Evolutionary conservation across 2,329 filamentous ascomycete species (phyloP).

Genomic region (Atkinsonella hypoxylon): DNA sequence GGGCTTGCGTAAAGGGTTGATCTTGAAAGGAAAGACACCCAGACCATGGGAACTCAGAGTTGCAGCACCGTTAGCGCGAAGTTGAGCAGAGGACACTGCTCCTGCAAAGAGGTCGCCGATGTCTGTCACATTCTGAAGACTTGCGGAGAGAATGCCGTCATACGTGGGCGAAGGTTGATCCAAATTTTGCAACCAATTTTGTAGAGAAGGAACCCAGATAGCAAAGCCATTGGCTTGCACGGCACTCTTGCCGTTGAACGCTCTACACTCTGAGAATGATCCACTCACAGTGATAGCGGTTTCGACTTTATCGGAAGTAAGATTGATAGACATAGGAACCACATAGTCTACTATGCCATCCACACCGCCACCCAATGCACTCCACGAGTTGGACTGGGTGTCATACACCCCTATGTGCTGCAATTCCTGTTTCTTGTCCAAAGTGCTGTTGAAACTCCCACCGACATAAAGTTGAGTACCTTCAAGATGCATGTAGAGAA

Average conservation of each 20-base stretch:
- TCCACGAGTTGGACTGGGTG: conserved; percentile 56
- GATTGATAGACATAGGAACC: conserved; percentile 67
- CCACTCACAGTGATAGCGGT: conserved; percentile 71
- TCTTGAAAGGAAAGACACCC: conserved; percentile 45
- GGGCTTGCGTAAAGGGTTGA: conserved; percentile 23
- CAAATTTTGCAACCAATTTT: conserved; percentile 82
- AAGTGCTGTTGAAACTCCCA: conserved; percentile 70
- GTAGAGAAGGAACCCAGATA: conserved; percentile 77
- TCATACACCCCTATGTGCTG: conserved; percentile 70
- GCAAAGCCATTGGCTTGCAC: conserved; percentile 64
- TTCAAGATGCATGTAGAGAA: conserved; percentile 59
- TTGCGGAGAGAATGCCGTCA: conserved; percentile 59
- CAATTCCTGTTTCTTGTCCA: conserved; percentile 49
- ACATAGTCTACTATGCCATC: conserved; percentile 66
- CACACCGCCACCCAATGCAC: conserved; percentile 70
- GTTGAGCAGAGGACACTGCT: conserved; percentile 64
- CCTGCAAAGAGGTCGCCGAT: conserved; percentile 66
- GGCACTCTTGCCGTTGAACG: conserved; percentile 50
- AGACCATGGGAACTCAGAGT: conserved; percentile 45
- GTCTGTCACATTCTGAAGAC: conserved; percentile 51
- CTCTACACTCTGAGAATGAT: conserved; percentile 60
- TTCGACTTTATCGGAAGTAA: conserved; percentile 57
- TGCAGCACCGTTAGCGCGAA: conserved; percentile 61
- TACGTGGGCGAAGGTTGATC: conserved; percentile 51
- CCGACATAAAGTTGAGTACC: conserved; percentile 64